Conservation (phyloP, 495 filamentous ascomycete genomes). For the Trichocladium uniseriatum region DNA sequence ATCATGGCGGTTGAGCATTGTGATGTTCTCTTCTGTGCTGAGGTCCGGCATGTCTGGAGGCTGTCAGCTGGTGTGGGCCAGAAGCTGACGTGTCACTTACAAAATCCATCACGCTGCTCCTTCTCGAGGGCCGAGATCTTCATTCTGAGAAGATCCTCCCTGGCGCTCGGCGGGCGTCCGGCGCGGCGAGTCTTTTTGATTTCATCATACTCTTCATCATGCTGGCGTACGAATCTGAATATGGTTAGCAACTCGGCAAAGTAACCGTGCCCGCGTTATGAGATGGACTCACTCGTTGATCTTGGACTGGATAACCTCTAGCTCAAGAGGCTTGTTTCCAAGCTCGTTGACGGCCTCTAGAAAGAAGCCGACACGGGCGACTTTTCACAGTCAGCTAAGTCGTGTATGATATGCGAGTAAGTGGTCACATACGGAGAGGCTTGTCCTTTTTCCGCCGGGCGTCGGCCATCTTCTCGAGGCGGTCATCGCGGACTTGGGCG, state of each 20-base stretch:
- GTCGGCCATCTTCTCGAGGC: slow-evolving; percentile 54
- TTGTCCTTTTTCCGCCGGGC: slow-evolving; percentile 57
- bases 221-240: slow-evolving; percentile 62
- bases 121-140: slow-evolving; percentile 60
- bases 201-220: slow-evolving; percentile 64
- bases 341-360: slow-evolving; percentile 50
- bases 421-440: slow-evolving; percentile 48
- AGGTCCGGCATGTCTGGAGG: slow-evolving; percentile 44
- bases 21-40: slow-evolving; percentile 35
- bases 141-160: slow-evolving; percentile 67
- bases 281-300: slow-evolving; percentile 47
- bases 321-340: slow-evolving; percentile 43
- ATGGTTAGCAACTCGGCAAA: background rate
- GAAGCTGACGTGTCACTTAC: slow-evolving; percentile 27
- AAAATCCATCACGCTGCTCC: slow-evolving; percentile 79
- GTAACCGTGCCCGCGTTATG: no score
- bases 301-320: slow-evolving; percentile 49
- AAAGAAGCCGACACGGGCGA: slow-evolving; percentile 64
- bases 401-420: background rate
- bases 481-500: slow-evolving; percentile 66
- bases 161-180: slow-evolving; percentile 68
- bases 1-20: slow-evolving; percentile 41
- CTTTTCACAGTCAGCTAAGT: slow-evolving; percentile 31
- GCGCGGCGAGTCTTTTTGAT: slow-evolving; percentile 68
- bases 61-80: slow-evolving; percentile 1